Conservation (phyloP, 805 yeast genomes). For the Wickerhamiella qilinensis region DNA sequence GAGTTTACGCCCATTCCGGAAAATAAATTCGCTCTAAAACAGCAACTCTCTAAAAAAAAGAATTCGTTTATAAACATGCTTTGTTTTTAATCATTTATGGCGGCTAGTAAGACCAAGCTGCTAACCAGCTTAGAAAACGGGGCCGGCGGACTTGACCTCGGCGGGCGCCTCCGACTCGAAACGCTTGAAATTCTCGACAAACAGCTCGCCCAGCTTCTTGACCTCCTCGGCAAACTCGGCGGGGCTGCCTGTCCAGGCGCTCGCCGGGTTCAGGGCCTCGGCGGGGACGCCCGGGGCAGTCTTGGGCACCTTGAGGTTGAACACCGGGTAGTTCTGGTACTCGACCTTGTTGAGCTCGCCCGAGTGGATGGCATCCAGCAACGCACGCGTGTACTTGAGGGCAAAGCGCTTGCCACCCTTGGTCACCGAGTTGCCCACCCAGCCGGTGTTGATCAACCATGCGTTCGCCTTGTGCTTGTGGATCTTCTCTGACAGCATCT, state of each 20-base stretch:
- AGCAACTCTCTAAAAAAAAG: too few relatives aligned
- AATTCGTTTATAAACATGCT: too few relatives aligned
- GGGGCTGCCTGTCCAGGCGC: constrained; percentile 53
- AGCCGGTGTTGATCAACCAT: constrained; percentile 95
- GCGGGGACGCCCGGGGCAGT: constrained; percentile 66
- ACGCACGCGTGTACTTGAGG: constrained; percentile 92
- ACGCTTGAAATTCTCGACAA: constrained; percentile 72
- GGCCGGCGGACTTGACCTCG: constrained; percentile 91
- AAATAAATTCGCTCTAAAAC: too few relatives aligned
- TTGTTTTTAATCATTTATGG: too few relatives aligned
- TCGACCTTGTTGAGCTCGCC: constrained; percentile 71
- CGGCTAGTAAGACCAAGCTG: too few relatives aligned
- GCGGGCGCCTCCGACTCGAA: constrained; percentile 68
- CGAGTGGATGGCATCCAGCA: constrained; percentile 83
- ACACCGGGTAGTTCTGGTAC: constrained; percentile 71
- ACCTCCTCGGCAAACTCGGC: constrained; percentile 40
- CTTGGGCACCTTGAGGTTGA: constrained; percentile 78
- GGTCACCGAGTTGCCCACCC: constrained; percentile 90
- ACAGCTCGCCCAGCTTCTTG: constrained; percentile 52
- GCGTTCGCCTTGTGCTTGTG: constrained; percentile 77
- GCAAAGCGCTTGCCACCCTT: constrained; percentile 97
- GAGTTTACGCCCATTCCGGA: too few relatives aligned
- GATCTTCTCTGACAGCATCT: constrained; percentile 89
- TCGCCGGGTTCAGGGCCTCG: constrained; percentile 74
- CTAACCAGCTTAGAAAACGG: constrained; percentile 41